Conservation (phyloP, 1,139 yeast genomes). For the Geotrichum citri-aurantii region DNA sequence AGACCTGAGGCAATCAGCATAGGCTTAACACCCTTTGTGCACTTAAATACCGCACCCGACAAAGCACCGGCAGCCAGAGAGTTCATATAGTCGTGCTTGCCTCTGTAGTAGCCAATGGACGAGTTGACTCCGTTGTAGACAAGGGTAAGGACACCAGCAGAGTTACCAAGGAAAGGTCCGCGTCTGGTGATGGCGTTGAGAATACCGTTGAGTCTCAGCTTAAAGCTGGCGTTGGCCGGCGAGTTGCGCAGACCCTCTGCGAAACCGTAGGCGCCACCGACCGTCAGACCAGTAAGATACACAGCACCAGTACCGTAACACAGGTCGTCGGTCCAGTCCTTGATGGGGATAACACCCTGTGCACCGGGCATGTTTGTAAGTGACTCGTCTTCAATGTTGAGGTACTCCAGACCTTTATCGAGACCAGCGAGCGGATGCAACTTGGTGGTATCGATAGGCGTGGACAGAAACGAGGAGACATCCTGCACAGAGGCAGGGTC, state of each 20-base stretch:
- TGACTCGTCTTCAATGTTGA: slow-evolving; percentile 83
- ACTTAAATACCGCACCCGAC: slow-evolving; percentile 87
- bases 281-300: slow-evolving; percentile 70
- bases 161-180: slow-evolving; percentile 93
- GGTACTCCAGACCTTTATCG: slow-evolving; percentile 75
- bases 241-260: slow-evolving; percentile 77
- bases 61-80: slow-evolving; percentile 85
- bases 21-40: slow-evolving; percentile 78
- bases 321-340: slow-evolving; percentile 95
- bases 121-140: slow-evolving; percentile 82
- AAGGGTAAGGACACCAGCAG: slow-evolving; percentile 89
- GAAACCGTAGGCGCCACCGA: slow-evolving; percentile 86
- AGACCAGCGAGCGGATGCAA: slow-evolving; percentile 94
- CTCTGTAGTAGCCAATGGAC: slow-evolving; percentile 68
- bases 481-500: slow-evolving; percentile 64
- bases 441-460: slow-evolving; percentile 63
- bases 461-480: slow-evolving; percentile 58
- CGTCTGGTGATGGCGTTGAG: slow-evolving; percentile 89
- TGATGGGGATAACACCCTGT: slow-evolving; percentile 83
- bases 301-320: slow-evolving; percentile 98
- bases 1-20: slow-evolving; percentile 82
- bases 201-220: slow-evolving; percentile 79
- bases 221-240: slow-evolving; percentile 66
- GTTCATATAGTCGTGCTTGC: slow-evolving; percentile 80
- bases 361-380: slow-evolving; percentile 74